phyloP scores from a whole-genome alignment of 2,329 filamentous ascomycete genomes.

The Gaeumannomyces sp. region DNA sequence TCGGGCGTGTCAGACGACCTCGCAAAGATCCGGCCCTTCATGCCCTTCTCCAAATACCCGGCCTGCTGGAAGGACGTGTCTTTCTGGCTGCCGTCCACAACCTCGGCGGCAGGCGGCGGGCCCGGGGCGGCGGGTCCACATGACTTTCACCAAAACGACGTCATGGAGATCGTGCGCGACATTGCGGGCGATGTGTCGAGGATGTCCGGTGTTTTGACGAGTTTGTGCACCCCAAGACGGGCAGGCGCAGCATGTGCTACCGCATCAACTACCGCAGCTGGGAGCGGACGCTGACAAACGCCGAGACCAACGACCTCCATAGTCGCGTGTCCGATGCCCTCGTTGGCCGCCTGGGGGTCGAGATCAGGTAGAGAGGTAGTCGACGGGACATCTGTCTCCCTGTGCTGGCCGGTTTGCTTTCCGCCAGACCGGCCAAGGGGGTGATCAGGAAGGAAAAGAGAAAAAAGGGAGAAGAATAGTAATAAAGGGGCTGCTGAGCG shows the following conservation, averaged over 20 bases:
- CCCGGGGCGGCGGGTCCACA: slow-evolving; percentile 27
- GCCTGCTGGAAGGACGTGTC: slow-evolving; percentile 87
- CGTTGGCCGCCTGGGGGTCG: slow-evolving; percentile 67
- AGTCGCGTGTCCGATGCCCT: slow-evolving; percentile 58
- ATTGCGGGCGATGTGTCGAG: slow-evolving; percentile 77
- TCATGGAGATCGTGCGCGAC: slow-evolving; percentile 90
- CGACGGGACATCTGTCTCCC: no score
- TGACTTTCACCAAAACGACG: slow-evolving; percentile 85
- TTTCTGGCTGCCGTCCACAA: slow-evolving; percentile 68
- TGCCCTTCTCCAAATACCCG: slow-evolving; percentile 87
- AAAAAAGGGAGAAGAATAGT: no score
- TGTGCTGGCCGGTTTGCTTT: no score
- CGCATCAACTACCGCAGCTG: slow-evolving; percentile 89
- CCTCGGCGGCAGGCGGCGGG: slow-evolving; percentile 41
- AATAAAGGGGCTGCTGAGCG: no score
- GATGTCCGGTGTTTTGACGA: slow-evolving; percentile 80
- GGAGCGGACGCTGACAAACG: slow-evolving; percentile 81
- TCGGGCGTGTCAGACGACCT: slow-evolving; percentile 49
- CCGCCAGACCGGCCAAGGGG: no score
- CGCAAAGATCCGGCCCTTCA: slow-evolving; percentile 54
- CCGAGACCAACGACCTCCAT: slow-evolving; percentile 73
- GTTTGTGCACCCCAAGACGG: slow-evolving; percentile 82
- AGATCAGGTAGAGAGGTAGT: slow-evolving; percentile 52
- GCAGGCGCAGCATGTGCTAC: slow-evolving; percentile 81
- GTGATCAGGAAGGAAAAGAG: background rate